Evolutionary conservation across 2,329 filamentous ascomycete genomes (phyloP), one percentile per base, ranked within the genome.

Genomic region (Pseudocercospora vitis): DNA sequence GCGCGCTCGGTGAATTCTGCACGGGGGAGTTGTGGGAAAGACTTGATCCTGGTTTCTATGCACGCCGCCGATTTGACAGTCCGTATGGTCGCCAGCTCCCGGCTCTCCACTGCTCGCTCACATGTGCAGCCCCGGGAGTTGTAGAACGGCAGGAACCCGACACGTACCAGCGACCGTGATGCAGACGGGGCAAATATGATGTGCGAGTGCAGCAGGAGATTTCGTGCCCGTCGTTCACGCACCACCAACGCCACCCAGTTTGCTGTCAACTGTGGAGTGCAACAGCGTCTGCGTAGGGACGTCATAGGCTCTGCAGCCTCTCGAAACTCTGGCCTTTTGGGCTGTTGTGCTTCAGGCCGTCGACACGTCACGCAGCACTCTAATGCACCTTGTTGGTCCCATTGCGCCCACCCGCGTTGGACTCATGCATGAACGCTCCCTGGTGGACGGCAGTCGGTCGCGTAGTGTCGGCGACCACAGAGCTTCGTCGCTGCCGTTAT

Each of bases 121-220:
- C 32, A 47, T 40, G 51, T 55, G 55, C 52, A 57, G 51, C 52
- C 44, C n/a, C 44, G 56, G 56, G 60, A 55, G 47, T 28, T 57
- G 55, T 61, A 57, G 58, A 56, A 51, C 53, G 33, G 59, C 55
- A 63, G 61, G 61, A 62, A 62, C 59, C 61, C 61, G 61, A 48
- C 42, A 28, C 35, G 49, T 37, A 52, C 45, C 55, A 49, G n/a
- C 42, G 24, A 45, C 24, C 14, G 18, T n/a, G n/a, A 23, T 28
- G 51, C 44, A 39, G 32, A 51, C 56, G 49, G 18, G 49, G 23
- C 29, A 21, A 29, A 48, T 48, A 28, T 49, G 37, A 49, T 50
- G 40, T 51, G 40, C 46, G 32, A 53, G 33, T 26, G n/a, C 40
- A 48, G 29, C 42, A 31, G 24, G 42, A n/a, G n/a, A 28, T 31